Percentiles rank a stretch among this genome's conserved stretches.
phyloP scores from a whole-genome alignment of 176 grass and related monocot species.

The Calamus simplicifolius region DNA sequence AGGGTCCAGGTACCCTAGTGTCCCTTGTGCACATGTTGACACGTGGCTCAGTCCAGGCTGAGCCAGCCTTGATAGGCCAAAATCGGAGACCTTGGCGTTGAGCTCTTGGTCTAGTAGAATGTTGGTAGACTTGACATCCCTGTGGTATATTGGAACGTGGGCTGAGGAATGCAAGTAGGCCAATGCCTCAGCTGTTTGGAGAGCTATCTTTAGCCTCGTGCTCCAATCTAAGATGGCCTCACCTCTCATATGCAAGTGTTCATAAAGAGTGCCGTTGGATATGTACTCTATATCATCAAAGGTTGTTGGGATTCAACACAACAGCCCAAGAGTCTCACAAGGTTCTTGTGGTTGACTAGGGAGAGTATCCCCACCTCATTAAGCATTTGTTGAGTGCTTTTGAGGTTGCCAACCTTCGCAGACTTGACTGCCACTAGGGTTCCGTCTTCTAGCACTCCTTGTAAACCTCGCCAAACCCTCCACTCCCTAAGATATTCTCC shows the following conservation, averaged over 20 bases:
- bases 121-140: constrained; percentile 26
- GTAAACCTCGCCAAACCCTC: constrained; percentile 25
- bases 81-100: constrained; percentile 27
- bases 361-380: constrained; percentile 25
- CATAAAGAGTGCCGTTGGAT: constrained; percentile 21
- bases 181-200: constrained; percentile 23
- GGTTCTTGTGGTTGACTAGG: constrained; percentile 26
- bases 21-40: constrained; percentile 25
- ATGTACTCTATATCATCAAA: constrained; percentile 27
- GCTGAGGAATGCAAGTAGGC: constrained; percentile 23
- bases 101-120: constrained; percentile 24
- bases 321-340: constrained; percentile 26
- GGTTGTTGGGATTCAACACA: constrained; percentile 25
- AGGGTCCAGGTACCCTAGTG: constrained; percentile 21
- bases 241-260: constrained; percentile 15
- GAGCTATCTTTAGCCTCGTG: constrained; percentile 18
- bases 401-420: constrained; percentile 16
- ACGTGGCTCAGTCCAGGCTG: constrained; percentile 23
- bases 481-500: constrained; percentile 19
- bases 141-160: constrained; percentile 24
- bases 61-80: constrained; percentile 17
- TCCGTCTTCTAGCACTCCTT: constrained; percentile 16
- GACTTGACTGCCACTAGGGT: constrained; percentile 17
- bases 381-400: constrained; percentile 20
- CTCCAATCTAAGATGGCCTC: constrained; percentile 10